phyloP scores from a whole-genome alignment of 768 basidiomycete genomes.

The Royoungia palumana region DNA sequence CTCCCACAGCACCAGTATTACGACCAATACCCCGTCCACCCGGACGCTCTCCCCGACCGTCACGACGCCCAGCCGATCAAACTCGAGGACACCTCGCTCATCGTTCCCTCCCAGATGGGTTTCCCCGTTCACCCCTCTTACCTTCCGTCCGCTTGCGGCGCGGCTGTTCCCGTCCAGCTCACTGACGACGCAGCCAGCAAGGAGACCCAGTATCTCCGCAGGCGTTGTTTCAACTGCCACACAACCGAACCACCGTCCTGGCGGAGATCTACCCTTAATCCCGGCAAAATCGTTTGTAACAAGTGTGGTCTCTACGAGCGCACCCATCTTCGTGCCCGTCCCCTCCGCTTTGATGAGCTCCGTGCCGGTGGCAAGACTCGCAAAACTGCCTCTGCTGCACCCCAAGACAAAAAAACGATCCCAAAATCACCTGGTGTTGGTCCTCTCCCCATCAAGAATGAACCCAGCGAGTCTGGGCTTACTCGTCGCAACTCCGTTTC shows the following conservation, averaged over 20 bases:
- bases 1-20: slow-evolving; percentile 41
- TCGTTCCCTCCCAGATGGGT: slow-evolving; percentile 59
- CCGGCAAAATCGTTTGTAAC: slow-evolving; percentile 92
- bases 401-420: slow-evolving; percentile 30
- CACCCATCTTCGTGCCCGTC: slow-evolving; percentile 79
- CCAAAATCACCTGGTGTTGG: slow-evolving; percentile 35
- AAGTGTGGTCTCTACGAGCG: slow-evolving; percentile 91
- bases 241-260: slow-evolving; percentile 88
- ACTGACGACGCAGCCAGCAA: slow-evolving; percentile 89
- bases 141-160: slow-evolving; percentile 41
- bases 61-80: slow-evolving; percentile 46
- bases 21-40: slow-evolving; percentile 36
- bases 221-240: slow-evolving; percentile 88
- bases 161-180: slow-evolving; percentile 65
- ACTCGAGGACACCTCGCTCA: slow-evolving; percentile 57
- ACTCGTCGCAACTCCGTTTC: slow-evolving; percentile 63
- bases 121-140: slow-evolving; percentile 37
- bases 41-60: slow-evolving; percentile 36
- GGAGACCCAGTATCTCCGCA: slow-evolving; percentile 86
- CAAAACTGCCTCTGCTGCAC: slow-evolving; percentile 34
- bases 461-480: slow-evolving; percentile 51
- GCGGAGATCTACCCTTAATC: slow-evolving; percentile 85
- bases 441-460: slow-evolving; percentile 56
- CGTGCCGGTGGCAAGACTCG: slow-evolving; percentile 83
- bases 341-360: slow-evolving; percentile 83